These are phyloP conservation scores for Conticribra weissflogii DNA, from an alignment of 108 stramenopile genomes.

Conservation along the genomic window DNA sequence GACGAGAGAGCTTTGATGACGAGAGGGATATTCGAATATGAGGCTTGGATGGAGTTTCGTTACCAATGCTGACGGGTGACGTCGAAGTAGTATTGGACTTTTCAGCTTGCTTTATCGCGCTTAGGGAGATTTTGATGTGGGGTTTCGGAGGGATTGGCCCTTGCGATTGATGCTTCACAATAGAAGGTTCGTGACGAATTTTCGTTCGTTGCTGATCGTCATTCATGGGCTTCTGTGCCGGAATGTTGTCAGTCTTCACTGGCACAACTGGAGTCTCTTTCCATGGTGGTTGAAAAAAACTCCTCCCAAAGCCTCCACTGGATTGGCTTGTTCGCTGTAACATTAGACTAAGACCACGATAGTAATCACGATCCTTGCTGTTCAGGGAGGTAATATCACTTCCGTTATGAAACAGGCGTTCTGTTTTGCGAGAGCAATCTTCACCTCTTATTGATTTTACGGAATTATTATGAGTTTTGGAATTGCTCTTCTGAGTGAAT, in stretches of 20 bases:
- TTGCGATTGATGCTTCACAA: neutral
- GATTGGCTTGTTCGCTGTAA: no score
- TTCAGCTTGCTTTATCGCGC: neutral
- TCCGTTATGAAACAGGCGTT: no score
- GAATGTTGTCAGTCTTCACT: no score
- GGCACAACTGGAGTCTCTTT: no score
- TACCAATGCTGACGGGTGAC: neutral
- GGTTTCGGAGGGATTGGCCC: neutral
- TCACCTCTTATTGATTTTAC: neutral
- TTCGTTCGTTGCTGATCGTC: no score
- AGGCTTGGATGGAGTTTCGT: neutral
- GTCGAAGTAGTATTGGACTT: neutral
- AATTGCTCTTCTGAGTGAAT: neutral
- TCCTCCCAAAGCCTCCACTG: no score
- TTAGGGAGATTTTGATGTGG: neutral
- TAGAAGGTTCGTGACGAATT: neutral
- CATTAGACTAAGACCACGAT: no score
- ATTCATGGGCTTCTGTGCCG: no score
- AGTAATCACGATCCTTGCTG: no score
- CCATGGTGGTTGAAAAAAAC: no score
- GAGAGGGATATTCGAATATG: conserved; percentile 13
- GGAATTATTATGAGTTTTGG: neutral
- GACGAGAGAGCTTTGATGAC: conserved; percentile 2
- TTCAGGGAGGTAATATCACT: no score
- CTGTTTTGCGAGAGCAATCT: no score